Conservation (phyloP, 2,329 filamentous ascomycete species). For the Dendryphion nanum region DNA sequence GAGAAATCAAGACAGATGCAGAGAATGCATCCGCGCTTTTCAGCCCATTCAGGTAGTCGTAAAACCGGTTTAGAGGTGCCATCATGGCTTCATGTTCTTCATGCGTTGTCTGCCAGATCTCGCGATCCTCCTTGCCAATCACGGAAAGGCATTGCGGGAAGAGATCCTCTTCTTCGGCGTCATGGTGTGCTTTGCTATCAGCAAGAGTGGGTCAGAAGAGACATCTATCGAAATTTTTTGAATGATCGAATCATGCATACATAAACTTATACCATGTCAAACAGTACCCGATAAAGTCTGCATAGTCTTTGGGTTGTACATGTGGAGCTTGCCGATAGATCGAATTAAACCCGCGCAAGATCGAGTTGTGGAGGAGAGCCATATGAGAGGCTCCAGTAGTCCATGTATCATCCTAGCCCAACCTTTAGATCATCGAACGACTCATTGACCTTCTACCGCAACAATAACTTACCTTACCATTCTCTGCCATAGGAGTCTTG, state of each 20-base stretch:
- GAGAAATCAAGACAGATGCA: no score
- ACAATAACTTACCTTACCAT: no score
- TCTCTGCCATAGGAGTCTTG: conserved; percentile 28
- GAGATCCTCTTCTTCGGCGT: conserved; percentile 36
- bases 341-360: conserved; percentile 41
- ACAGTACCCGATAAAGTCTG: conserved; percentile 38
- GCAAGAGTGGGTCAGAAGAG: no score
- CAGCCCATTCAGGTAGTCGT: conserved; percentile 20
- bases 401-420: conserved; percentile 35
- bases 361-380: conserved; percentile 41
- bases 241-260: no score
- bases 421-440: no score
- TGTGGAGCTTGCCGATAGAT: conserved; percentile 40
- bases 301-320: conserved; percentile 27
- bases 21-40: no score
- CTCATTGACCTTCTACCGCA: no score
- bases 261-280: conserved; percentile 33
- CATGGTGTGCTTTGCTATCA: conserved; percentile 37
- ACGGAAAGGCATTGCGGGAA: no score
- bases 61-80: conserved; percentile 19
- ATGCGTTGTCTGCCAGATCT: no score
- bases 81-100: conserved; percentile 34
- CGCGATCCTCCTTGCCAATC: no score
- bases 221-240: no score
- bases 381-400: conserved; percentile 35